Evolutionary conservation across 1,284 basidiomycete species (phyloP), one percentile per base, ranked within the genome.

Genomic region (Wallemia mellicola): DNA sequence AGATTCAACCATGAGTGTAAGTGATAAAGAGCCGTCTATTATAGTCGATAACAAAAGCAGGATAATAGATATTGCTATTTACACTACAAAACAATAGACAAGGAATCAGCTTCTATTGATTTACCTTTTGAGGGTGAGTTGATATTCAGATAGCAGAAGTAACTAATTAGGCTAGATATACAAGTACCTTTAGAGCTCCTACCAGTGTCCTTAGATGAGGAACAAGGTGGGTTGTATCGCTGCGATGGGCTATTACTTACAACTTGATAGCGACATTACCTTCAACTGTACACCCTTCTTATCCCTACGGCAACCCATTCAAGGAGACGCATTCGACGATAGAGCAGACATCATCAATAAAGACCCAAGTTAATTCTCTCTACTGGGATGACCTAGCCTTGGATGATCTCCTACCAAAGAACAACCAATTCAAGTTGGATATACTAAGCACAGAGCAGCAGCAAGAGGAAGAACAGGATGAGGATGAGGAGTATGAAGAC

Each of bases 281-380:
- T 17, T 64, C 64, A 7, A 60, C 63, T n/a, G 61, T 64, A 27
- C 66, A 66, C 38, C 64, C 65, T 3, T 66, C 65, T 5, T 66
- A 64, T 59, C 66, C 66, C 2, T 66, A 66, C 61, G 66, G 66
- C 32, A 66, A 66, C 60, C 66, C 66, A 15, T 66, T 65, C 60
- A 61, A 57, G 24, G 24, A 57, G 55, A n/a, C n/a, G n/a, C n/a
- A n/a, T 48, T 5, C 9, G 5, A 48, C 38, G 38, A 22, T 3
- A 11, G 14, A 48, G 19, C 38, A n/a, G 5, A n/a, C n/a, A n/a
- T n/a, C n/a, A n/a, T n/a, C n/a, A n/a, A n/a, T n/a, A n/a, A n/a
- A n/a, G n/a, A n/a, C n/a, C n/a, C n/a, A n/a, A n/a, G n/a, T n/a
- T n/a, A n/a, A n/a, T n/a, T n/a, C n/a, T n/a, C n/a, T n/a, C n/a